Evolutionary conservation across 805 yeast species (phyloP).

Genomic region (Scheffersomyces lignosus): DNA sequence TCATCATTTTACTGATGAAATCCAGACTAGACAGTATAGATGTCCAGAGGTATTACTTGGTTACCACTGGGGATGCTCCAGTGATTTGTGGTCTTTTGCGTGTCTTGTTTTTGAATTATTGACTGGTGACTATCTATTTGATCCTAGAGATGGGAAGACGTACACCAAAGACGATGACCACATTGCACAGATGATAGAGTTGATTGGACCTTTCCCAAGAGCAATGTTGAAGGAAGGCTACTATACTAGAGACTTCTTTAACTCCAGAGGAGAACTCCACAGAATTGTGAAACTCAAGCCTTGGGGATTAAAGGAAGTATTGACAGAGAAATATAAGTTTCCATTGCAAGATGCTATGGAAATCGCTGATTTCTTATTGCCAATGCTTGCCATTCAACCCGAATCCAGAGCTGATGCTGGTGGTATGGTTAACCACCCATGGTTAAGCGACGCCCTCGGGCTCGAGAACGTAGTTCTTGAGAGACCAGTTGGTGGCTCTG

Average conservation of each 20-base stretch:
- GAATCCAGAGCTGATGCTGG: conserved; percentile 91
- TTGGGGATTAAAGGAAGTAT: conserved; percentile 83
- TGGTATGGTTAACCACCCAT: conserved; percentile 84
- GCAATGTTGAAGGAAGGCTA: conserved; percentile 58
- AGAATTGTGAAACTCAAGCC: conserved; percentile 81
- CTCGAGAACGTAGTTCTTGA: conserved; percentile 69
- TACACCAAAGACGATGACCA: conserved; percentile 94
- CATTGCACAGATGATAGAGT: conserved; percentile 89
- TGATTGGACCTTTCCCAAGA: conserved; percentile 68
- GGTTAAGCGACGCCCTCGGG: conserved; percentile 79
- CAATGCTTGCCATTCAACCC: conserved; percentile 83
- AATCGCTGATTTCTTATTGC: conserved; percentile 73
- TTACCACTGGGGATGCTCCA: conserved; percentile 84
- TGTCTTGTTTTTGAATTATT: conserved; percentile 86
- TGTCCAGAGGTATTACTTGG: conserved; percentile 64
- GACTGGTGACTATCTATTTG: conserved; percentile 93
- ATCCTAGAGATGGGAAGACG: conserved; percentile 75
- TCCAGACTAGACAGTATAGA: conserved; percentile 68
- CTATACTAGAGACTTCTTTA: conserved; percentile 62
- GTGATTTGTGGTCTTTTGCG: conserved; percentile 96
- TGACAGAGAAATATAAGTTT: conserved; percentile 82
- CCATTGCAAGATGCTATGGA: conserved; percentile 65
- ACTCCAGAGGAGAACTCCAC: conserved; percentile 67
- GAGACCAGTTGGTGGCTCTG: conserved; percentile 75
- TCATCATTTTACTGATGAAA: conserved; percentile 65